These are phyloP conservation scores for Oxyria digyna DNA, from an alignment of 148 eudicot genomes.

Conservation along the genomic window DNA sequence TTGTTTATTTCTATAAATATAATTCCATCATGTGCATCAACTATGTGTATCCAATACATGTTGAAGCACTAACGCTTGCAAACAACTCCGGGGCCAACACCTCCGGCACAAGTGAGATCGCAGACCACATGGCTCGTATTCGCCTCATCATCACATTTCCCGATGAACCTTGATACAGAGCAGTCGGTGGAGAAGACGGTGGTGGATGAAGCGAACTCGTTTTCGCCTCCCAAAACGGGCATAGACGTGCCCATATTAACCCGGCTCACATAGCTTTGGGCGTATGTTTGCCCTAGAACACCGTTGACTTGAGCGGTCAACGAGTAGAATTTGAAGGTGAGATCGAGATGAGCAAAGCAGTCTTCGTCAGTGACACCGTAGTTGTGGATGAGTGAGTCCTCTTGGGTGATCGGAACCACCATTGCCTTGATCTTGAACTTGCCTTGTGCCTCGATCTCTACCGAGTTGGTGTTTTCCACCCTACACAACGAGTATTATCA, in stretches of 20 bases:
- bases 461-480: conserved; percentile 27
- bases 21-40: too few relatives aligned
- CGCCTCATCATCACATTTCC: conserved; percentile 11
- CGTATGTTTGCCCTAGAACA: conserved; percentile 72
- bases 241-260: conserved; percentile 52
- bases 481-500: conserved; percentile 4
- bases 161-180: conserved; percentile 24
- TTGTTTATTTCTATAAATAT: too few relatives aligned
- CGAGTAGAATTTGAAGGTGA: conserved; percentile 54
- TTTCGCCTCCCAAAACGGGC: conserved; percentile 63
- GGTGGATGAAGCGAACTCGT: conserved; percentile 45
- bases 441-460: conserved; percentile 41
- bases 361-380: conserved; percentile 60
- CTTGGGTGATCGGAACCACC: conserved; percentile 50
- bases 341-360: conserved; percentile 72
- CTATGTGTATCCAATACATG: too few relatives aligned
- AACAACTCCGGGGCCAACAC: conserved; percentile 31
- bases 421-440: conserved; percentile 53
- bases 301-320: conserved; percentile 49
- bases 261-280: conserved; percentile 36
- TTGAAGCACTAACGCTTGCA: conserved; percentile 25
- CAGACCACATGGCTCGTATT: conserved; percentile 3
- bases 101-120: conserved; percentile 30
- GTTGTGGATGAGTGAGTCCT: conserved; percentile 41
- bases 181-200: conserved; percentile 51